Evolutionary conservation across 2,329 filamentous ascomycete species (phyloP).

Genomic region (Fusarium agapanthi): DNA sequence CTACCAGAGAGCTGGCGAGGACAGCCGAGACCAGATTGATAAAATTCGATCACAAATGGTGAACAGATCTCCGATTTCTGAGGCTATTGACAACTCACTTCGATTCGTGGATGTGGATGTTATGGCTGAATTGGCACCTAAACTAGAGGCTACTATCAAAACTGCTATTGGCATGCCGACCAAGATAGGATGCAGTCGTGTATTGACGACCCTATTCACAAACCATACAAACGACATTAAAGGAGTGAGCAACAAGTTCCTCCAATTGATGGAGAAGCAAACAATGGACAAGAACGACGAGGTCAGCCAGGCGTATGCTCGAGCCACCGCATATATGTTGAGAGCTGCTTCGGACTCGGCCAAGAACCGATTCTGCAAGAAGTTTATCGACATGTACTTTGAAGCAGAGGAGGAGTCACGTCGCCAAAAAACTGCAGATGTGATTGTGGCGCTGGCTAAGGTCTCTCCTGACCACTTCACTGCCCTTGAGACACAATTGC

Average conservation of each 20-base stretch:
- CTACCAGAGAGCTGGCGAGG: constrained; percentile 87
- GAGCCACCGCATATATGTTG: constrained; percentile 85
- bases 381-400: constrained; percentile 78
- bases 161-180: constrained; percentile 89
- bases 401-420: constrained; percentile 78
- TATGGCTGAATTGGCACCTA: constrained; percentile 78
- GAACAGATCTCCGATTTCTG: constrained; percentile 86
- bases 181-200: constrained; percentile 88
- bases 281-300: constrained; percentile 93
- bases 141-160: constrained; percentile 82
- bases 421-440: constrained; percentile 81
- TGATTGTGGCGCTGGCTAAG: constrained; percentile 84
- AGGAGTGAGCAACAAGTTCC: constrained; percentile 77
- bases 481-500: constrained; percentile 74
- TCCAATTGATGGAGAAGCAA: constrained; percentile 81
- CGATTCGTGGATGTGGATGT: constrained; percentile 81
- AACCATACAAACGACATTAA: constrained; percentile 79
- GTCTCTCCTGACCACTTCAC: constrained; percentile 89
- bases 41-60: constrained; percentile 84
- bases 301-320: constrained; percentile 88
- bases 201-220: constrained; percentile 85
- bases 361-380: constrained; percentile 60
- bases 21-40: constrained; percentile 90
- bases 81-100: constrained; percentile 88
- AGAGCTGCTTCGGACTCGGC: constrained; percentile 62